Conservation (phyloP, 2,329 filamentous ascomycete species). For the Chaetomiaceae sp. region DNA sequence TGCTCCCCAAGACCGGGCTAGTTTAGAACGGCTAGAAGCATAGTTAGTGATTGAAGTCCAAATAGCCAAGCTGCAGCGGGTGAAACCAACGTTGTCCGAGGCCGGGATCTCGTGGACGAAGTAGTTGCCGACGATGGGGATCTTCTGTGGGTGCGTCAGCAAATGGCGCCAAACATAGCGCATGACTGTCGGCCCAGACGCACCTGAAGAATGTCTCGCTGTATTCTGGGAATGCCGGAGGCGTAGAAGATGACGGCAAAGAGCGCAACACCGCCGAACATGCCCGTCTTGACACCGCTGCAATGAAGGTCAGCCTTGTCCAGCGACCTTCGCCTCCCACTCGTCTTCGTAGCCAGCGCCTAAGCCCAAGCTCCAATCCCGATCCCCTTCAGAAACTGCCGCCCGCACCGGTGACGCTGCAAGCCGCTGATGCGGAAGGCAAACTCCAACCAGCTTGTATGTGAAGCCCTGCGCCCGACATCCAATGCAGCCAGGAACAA, state of each 20-base stretch:
- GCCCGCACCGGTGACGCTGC: too few species aligned
- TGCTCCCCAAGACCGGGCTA: neutral
- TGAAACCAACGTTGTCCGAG: constrained; percentile 54
- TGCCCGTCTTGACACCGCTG: constrained; percentile 47
- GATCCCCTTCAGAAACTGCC: too few species aligned
- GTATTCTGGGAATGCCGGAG: constrained; percentile 56
- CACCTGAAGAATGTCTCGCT: constrained; percentile 54
- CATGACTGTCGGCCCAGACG: too few species aligned
- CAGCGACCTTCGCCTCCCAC: neutral
- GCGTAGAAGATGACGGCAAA: constrained; percentile 54
- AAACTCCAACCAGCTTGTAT: too few species aligned
- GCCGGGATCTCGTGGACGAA: constrained; percentile 50
- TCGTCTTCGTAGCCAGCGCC: neutral
- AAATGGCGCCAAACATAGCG: rapidly evolving
- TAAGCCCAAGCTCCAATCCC: too few species aligned
- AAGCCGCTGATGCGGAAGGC: too few species aligned
- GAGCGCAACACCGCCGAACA: constrained; percentile 52
- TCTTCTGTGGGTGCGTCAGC: constrained; percentile 39
- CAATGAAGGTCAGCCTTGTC: constrained; percentile 11
- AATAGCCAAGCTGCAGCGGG: too few species aligned
- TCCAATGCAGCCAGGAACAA: neutral
- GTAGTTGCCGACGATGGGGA: constrained; percentile 47
- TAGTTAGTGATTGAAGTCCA: neutral
- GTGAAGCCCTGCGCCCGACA: too few species aligned
- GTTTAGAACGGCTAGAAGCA: constrained; percentile 23